A percentile compares a stretch with the other conserved stretches of the same genome.
Evolutionary conservation across 768 basidiomycete genomes (phyloP).

Genomic region (Lactarius sp.): DNA sequence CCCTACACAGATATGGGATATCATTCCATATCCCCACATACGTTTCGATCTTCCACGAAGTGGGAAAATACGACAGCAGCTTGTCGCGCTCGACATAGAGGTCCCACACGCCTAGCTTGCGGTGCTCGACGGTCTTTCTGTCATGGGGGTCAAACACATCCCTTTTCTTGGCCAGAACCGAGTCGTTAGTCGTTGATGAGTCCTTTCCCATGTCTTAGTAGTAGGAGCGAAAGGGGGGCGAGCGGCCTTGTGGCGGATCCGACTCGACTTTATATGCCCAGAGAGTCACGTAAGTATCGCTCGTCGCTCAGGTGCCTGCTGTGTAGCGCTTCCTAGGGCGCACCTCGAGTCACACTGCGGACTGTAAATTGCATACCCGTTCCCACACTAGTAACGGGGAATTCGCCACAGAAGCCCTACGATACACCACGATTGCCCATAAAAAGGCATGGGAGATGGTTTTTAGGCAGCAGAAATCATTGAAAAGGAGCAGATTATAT

Average conservation of each 20-base stretch:
- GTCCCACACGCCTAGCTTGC: constrained; percentile 69
- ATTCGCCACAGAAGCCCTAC: no score
- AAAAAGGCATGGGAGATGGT: no score
- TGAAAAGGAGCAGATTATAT: no score
- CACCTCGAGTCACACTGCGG: no score
- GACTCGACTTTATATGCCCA: not conserved
- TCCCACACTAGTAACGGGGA: no score
- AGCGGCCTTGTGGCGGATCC: not conserved
- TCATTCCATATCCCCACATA: constrained; percentile 44
- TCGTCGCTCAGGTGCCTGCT: no score
- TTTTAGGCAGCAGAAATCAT: no score
- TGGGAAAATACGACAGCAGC: constrained; percentile 34
- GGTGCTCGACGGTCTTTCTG: constrained; percentile 45
- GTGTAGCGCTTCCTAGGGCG: no score
- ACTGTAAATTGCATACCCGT: no score
- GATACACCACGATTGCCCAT: no score
- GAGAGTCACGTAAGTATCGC: no score
- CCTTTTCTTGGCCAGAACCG: not conserved
- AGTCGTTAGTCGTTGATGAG: not conserved
- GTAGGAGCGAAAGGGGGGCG: not conserved
- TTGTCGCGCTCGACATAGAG: constrained; percentile 57
- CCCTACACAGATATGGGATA: constrained; percentile 62
- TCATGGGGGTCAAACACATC: not conserved
- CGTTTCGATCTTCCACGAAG: constrained; percentile 44
- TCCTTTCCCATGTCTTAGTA: not conserved